These are phyloP conservation scores for Priceomyces haplophilus DNA, from an alignment of 805 yeast species.

Conservation along the genomic window DNA sequence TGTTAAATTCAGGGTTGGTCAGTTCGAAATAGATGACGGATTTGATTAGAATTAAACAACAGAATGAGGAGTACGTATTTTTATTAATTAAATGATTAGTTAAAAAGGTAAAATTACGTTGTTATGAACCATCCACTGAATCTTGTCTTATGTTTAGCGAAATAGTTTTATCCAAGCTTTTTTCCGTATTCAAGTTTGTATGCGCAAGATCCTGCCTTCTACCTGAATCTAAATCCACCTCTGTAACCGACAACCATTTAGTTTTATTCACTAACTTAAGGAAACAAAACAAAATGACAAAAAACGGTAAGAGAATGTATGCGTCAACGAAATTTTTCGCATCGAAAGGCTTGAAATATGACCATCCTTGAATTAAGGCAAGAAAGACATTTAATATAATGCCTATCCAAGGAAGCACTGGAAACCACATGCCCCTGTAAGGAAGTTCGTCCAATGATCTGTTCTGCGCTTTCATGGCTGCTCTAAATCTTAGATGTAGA, in stretches of 20 bases:
- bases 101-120: too few relatives aligned
- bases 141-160: too few relatives aligned
- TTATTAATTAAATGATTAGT: too few relatives aligned
- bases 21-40: conserved; percentile 27
- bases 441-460: conserved; percentile 32
- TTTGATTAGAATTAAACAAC: conserved; percentile 13
- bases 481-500: conserved; percentile 56
- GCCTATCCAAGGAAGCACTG: conserved; percentile 49
- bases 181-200: too few relatives aligned
- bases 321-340: conserved; percentile 50
- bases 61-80: background rate
- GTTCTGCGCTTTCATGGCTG: conserved; percentile 38
- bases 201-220: conserved; percentile 42
- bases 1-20: conserved; percentile 26
- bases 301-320: conserved; percentile 60
- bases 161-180: too few relatives aligned
- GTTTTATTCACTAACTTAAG: conserved; percentile 40
- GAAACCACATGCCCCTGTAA: conserved; percentile 43
- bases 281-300: conserved; percentile 38
- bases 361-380: conserved; percentile 66
- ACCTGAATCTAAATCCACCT: conserved; percentile 52
- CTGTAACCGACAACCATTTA: conserved; percentile 38
- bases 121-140: too few relatives aligned
- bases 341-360: conserved; percentile 55
- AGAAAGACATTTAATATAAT: conserved; percentile 49